Evolutionary conservation across 148 eudicot genomes (phyloP), one percentile per base, ranked within the genome.

Genomic region (Chenopodium suecicum): DNA sequence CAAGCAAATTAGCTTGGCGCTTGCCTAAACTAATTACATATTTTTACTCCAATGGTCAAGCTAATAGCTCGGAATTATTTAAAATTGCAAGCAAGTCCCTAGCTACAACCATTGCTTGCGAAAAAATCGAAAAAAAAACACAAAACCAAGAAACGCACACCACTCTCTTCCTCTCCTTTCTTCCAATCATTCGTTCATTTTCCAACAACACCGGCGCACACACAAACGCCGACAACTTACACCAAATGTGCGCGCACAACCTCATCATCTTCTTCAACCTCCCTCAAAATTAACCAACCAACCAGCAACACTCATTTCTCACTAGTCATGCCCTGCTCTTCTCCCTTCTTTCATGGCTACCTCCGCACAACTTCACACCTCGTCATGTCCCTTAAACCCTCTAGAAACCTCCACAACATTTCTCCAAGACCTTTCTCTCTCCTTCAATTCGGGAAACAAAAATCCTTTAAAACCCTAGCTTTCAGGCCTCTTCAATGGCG

Each of bases 301-400:
- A 34, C 37, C 37, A 34, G 3, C 2, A 52, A 9, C 16, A 52
- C 19, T 58, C 63, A 12, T 17, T 58, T 20, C 66, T 50, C 25
- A n/a, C 10, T 62, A 31, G 68, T 78, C 82, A 88, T 86, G 88
- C 81, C 91, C 75, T 75, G 37, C 72, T 84, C 92, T 6, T 71
- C 90, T 44, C 80, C 84, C 41, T 82, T 88, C 84, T 73, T 85
- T 56, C 87, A 84, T 37, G 73, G 80, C 83, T 80, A 46, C 66
- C 80, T 84, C 74, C 86, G 84, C 52, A 70, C 80, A 50, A 79
- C 76, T 67, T 82, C 84, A 54, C 85, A 48, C 70, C 80, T 85
- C 77, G 37, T 86, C 82, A 82, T 85, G 82, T 76, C 88, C 68
- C 86, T 86, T 69, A 67, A 73, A 70, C 82, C 84, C 34, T 62